phyloP scores from a whole-genome alignment of 805 yeast species.

The Yarrowia porcina region DNA sequence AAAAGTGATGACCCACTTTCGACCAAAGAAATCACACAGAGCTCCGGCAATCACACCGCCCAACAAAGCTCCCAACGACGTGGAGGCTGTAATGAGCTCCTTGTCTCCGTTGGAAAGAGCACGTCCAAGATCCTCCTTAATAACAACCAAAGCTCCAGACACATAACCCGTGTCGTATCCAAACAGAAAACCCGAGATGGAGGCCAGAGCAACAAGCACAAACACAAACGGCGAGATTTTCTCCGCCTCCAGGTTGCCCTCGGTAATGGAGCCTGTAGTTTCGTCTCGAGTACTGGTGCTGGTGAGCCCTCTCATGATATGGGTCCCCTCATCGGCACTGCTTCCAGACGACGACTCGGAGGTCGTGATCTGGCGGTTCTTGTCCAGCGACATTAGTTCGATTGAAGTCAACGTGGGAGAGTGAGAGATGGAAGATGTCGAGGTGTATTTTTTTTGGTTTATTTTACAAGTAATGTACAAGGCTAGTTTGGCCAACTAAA shows the following conservation, averaged over 20 bases:
- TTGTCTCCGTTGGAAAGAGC: slow-evolving; percentile 70
- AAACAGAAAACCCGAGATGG: slow-evolving; percentile 93
- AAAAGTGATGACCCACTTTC: slow-evolving; percentile 77
- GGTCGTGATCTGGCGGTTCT: slow-evolving; percentile 6
- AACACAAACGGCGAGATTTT: slow-evolving; percentile 55
- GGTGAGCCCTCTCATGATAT: slow-evolving; percentile 17
- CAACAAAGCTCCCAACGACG: slow-evolving; percentile 87
- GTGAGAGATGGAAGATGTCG: background rate
- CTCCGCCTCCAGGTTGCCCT: slow-evolving; percentile 35
- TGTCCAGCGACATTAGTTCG: slow-evolving; percentile 23
- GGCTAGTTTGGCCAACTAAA: no score
- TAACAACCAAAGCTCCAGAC: slow-evolving; percentile 84
- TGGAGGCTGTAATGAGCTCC: slow-evolving; percentile 89
- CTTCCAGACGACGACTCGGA: slow-evolving; percentile 1
- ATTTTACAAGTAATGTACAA: no score
- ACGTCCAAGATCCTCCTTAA: slow-evolving; percentile 68
- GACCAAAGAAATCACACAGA: slow-evolving; percentile 76
- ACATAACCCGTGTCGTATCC: slow-evolving; percentile 98
- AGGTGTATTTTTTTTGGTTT: no score
- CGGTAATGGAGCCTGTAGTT: background rate
- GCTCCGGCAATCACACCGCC: slow-evolving; percentile 78
- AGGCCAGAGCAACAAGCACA: slow-evolving; percentile 62
- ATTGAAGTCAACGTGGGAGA: background rate
- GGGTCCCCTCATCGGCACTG: slow-evolving; percentile 16
- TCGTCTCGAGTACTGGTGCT: background rate